Conservation (phyloP, 2,329 filamentous ascomycete species). For the Paraconiothyrium brasiliense region DNA sequence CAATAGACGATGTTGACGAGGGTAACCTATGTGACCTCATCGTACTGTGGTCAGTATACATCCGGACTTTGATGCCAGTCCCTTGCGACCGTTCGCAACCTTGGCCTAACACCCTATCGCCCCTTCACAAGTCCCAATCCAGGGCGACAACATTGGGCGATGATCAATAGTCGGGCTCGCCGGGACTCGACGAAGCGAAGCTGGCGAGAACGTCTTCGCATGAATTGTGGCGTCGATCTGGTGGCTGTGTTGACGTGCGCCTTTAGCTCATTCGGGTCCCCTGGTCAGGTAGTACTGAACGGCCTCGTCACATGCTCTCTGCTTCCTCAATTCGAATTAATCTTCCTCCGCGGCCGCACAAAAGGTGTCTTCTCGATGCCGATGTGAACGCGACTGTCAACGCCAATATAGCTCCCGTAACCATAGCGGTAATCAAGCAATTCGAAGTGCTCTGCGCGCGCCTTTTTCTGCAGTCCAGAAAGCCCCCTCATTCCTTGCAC, state of each 20-base stretch:
- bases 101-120: neutral
- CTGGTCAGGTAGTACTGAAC: neutral
- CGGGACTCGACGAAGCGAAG: neutral
- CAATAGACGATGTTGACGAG: neutral
- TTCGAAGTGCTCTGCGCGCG: slow-evolving; percentile 27
- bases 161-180: slow-evolving; percentile 2
- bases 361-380: slow-evolving; percentile 63
- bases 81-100: neutral
- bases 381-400: slow-evolving; percentile 57
- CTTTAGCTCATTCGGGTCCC: neutral
- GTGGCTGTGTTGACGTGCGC: slow-evolving; percentile 7
- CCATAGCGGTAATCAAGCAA: slow-evolving; percentile 45
- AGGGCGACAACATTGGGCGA: slow-evolving; percentile 3
- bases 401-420: slow-evolving; percentile 61
- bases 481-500: slow-evolving; percentile 48
- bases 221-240: slow-evolving; percentile 7
- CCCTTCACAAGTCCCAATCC: neutral
- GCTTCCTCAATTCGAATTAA: slow-evolving; percentile 1
- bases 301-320: neutral
- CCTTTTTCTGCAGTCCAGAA: slow-evolving; percentile 27
- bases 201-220: neutral
- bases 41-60: neutral
- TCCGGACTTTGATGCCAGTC: slow-evolving; percentile 1
- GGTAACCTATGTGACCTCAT: neutral
- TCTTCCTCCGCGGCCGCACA: slow-evolving; percentile 16